These are phyloP conservation scores for Liriodendron chinense DNA, from an alignment of 164 flowering plant genomes.

Conservation along the genomic window DNA sequence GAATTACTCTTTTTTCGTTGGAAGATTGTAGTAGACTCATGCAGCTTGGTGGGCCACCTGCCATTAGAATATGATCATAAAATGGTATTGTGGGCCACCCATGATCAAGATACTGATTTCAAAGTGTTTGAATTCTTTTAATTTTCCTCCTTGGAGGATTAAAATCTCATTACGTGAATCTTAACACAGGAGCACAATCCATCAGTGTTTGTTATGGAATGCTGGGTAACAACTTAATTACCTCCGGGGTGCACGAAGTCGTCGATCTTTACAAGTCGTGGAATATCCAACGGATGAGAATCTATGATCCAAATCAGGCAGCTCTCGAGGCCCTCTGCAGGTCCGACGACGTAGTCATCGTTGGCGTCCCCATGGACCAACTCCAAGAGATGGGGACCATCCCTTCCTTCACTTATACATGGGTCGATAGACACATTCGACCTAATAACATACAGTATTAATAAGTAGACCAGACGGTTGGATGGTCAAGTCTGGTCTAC, in stretches of 20 bases:
- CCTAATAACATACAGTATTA: too few species aligned
- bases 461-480: too few species aligned
- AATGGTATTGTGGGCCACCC: too few species aligned
- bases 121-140: too few species aligned
- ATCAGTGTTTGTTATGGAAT: conserved; percentile 27
- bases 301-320: conserved; percentile 13
- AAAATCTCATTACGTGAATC: background rate
- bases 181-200: background rate
- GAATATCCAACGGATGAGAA: conserved; percentile 8
- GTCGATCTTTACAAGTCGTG: conserved; percentile 8
- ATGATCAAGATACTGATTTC: too few species aligned
- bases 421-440: conserved; percentile 21
- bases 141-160: too few species aligned
- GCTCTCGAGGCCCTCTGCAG: conserved; percentile 11
- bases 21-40: too few species aligned
- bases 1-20: too few species aligned
- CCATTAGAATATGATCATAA: too few species aligned
- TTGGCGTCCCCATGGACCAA: conserved; percentile 13
- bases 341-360: conserved; percentile 4
- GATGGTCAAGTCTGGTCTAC: too few species aligned
- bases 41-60: too few species aligned
- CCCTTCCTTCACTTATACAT: conserved; percentile 12
- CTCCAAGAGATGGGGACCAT: background rate
- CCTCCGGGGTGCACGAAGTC: conserved; percentile 14
- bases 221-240: conserved; percentile 15